Conservation (phyloP, 1,284 basidiomycete genomes). For the Apiotrichum akiyoshidainum region DNA sequence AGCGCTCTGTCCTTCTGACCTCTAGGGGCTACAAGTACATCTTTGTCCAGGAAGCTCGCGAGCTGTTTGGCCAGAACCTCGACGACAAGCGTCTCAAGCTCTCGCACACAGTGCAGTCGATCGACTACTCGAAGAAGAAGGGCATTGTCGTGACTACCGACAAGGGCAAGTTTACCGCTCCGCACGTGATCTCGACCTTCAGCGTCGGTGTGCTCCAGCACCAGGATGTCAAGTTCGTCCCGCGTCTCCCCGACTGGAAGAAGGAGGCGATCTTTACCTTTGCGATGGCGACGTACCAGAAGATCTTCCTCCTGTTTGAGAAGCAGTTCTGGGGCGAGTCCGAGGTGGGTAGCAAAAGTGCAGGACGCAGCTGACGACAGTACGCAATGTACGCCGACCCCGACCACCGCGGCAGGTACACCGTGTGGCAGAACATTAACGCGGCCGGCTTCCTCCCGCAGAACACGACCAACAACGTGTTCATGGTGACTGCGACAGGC, state of each 20-base stretch:
- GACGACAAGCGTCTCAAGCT: constrained; percentile 56
- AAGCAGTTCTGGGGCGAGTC: constrained; percentile 67
- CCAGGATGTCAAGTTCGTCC: constrained; percentile 59
- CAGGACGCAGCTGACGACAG: constrained; percentile 44
- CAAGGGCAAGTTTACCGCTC: constrained; percentile 54
- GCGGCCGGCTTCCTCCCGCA: constrained; percentile 60
- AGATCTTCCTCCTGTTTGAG: constrained; percentile 66
- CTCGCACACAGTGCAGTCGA: constrained; percentile 57
- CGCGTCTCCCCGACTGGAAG: constrained; percentile 62
- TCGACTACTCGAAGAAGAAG: constrained; percentile 53
- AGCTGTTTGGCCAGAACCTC: constrained; percentile 60
- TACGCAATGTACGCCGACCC: constrained; percentile 63
- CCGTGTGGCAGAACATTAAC: constrained; percentile 68
- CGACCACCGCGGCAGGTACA: constrained; percentile 61
- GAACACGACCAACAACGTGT: constrained; percentile 41
- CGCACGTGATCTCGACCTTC: constrained; percentile 63
- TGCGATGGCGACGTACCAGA: constrained; percentile 66
- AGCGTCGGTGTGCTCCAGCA: constrained; percentile 60
- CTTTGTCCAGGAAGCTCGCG: constrained; percentile 57
- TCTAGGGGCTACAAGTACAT: constrained; percentile 61
- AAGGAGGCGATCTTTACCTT: constrained; percentile 64
- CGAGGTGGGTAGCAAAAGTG: constrained; percentile 51
- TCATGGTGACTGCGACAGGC: constrained; percentile 66
- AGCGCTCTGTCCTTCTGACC: not conserved
- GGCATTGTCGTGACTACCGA: constrained; percentile 54